These are phyloP conservation scores for Camellia japonica DNA, from an alignment of 148 eudicot genomes.

Conservation along the genomic window DNA sequence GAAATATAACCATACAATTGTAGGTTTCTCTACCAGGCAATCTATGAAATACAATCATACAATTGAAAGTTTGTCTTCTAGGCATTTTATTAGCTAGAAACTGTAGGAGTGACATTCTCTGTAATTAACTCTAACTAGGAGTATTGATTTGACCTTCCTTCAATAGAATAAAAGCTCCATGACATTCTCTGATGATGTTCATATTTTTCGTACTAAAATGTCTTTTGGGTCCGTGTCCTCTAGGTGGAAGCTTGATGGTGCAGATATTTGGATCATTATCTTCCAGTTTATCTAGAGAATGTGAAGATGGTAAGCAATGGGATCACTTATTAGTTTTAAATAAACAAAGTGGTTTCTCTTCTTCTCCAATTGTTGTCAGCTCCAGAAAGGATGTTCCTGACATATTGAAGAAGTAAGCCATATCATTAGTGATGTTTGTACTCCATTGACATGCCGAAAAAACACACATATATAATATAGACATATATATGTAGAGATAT, in stretches of 20 bases:
- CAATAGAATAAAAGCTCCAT: not conserved
- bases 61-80: too few species aligned
- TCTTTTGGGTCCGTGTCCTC: not conserved
- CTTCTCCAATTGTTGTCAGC: slow-evolving; percentile 31
- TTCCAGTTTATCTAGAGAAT: slow-evolving; percentile 14
- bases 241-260: slow-evolving; percentile 65
- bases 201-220: not conserved
- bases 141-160: not conserved
- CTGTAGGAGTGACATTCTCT: too few species aligned
- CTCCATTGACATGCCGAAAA: not conserved
- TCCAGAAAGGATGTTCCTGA: slow-evolving; percentile 32
- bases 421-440: not conserved
- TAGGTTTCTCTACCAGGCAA: too few species aligned
- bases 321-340: slow-evolving; percentile 20
- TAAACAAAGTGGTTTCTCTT: slow-evolving; percentile 20
- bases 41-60: too few species aligned
- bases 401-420: slow-evolving; percentile 24
- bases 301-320: slow-evolving; percentile 2
- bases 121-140: not conserved
- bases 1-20: too few species aligned
- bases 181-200: too few species aligned
- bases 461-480: not conserved
- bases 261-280: slow-evolving; percentile 60
- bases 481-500: not conserved
- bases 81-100: too few species aligned